A percentile compares a stretch with the other conserved stretches of the same genome.
Conservation (phyloP, 2,329 filamentous ascomycete species). For the Keithomyces neogunnii region DNA sequence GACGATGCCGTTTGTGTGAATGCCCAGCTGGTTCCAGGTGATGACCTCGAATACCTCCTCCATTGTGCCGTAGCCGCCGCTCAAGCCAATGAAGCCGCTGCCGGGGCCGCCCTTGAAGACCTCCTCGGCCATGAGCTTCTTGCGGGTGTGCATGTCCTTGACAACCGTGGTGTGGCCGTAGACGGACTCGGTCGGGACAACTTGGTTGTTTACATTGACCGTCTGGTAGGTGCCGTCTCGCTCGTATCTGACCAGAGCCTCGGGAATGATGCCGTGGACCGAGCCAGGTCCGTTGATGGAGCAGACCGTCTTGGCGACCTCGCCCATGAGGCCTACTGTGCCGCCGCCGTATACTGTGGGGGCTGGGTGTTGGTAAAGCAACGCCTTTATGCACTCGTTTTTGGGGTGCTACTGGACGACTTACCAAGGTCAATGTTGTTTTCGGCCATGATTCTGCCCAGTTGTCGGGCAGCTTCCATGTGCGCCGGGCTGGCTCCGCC, state of each 20-base stretch:
- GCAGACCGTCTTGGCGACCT: constrained; percentile 79
- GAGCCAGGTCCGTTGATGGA: constrained; percentile 68
- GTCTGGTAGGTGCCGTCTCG: constrained; percentile 49
- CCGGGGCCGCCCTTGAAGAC: constrained; percentile 76
- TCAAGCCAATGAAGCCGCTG: constrained; percentile 80
- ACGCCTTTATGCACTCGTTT: background rate
- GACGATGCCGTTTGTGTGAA: constrained; percentile 72
- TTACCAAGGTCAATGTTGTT: constrained; percentile 68
- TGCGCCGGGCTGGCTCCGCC: constrained; percentile 65
- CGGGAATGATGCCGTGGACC: constrained; percentile 91
- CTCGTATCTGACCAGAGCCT: constrained; percentile 74
- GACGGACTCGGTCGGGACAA: constrained; percentile 52
- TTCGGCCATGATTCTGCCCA: constrained; percentile 66
- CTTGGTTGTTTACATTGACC: constrained; percentile 37
- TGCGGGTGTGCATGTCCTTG: constrained; percentile 91
- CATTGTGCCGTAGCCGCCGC: constrained; percentile 87
- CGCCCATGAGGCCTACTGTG: constrained; percentile 92
- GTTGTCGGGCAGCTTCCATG: constrained; percentile 65
- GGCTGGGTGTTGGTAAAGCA: background rate
- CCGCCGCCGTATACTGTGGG: constrained; percentile 83
- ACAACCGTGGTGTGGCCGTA: constrained; percentile 87
- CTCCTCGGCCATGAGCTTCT: constrained; percentile 85
- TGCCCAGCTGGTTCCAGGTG: constrained; percentile 95
- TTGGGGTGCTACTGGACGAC: constrained; percentile 11
- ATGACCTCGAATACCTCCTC: constrained; percentile 90